Base-by-base conservation (phyloP, 176 grass and related monocot species). In the Eragrostis curvula region DNA sequence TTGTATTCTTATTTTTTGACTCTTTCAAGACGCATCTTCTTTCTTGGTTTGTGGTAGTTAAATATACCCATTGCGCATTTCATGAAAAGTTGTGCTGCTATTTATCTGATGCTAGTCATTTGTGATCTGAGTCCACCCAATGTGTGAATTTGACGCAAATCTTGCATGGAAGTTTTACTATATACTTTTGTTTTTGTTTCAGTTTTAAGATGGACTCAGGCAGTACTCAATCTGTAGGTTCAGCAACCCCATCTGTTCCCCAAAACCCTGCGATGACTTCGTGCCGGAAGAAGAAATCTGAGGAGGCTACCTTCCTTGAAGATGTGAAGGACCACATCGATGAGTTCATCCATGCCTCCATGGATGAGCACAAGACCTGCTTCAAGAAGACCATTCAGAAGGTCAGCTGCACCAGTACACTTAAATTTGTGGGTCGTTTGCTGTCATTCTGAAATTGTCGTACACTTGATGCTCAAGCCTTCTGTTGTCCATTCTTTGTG, bases 291-390 rank as follows among this genome's bases (percentile, higher is more conserved):
- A 98, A 95, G 68, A 98, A 95, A 84, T 87, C 88, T 3, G 88
- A 90, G 18, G 85, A 91, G 67, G 90, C 68, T 17, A 86, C 87
- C 29, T 98, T 98, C 47, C 23, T 98, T 1, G 83, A 90, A 72
- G 96, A 98, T 66, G 42, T 95, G 86, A 98, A 63, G 69, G 96
- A 98, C 3, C 96, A 98, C 66, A 88, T 98, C 0, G 96, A 98
- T 12, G 92, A 98, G 45, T 98, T 98, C 79, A 82, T 98, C 56
- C 85, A 95, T 32, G 92, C 96, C 0, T 98, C 96, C 42, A 88
- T 98, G 96, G 96, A 95, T 74, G 96, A 98, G 75, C 96, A 98
- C 85, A 98, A 95, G 73, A 89, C 82, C 63, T 98, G 96, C 84
- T 95, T 98, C 76, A 85, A 91, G 73, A 95, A 98, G 73, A 98